Evolutionary conservation across 2,329 filamentous ascomycete species (phyloP), one percentile per base, ranked within the genome.

Genomic region (Talaromyces sp.): DNA sequence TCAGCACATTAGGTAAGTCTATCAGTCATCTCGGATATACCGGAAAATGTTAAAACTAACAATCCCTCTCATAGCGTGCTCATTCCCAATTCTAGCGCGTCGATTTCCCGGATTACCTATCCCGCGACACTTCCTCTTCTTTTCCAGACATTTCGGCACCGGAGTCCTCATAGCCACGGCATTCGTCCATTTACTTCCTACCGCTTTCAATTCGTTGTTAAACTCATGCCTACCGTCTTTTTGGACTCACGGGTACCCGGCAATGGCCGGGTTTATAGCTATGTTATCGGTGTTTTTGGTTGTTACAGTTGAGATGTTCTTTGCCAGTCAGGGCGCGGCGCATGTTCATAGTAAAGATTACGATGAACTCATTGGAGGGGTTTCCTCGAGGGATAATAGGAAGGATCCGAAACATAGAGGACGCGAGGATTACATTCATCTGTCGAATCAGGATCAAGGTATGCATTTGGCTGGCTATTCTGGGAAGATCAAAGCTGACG

Each of bases 281-380:
- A 94, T 96, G 90, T 77, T 88, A 10, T 88, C 90, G 11, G 90
- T 92, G n/a, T 83, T 96, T 66, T 81, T 90, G 3, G 93, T 97
- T 3, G 91, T 96, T 7, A 86, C 87, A 2, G 85, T 97, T 61
- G 94, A 98, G 77, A 96, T 95, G 80, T 92, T 93, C 75, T 89
- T 98, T 70, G 93, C 92, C 0, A 90, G 89, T 62, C 84, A 85
- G 73, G 87, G 87, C 5, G 86, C 86, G 9, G 82, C 82, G 16
- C 86, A 89, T 73, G 81, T 83, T 57, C 86, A 89, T 72, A 78
- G 80, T 13, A 81, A 76, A 37, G 84, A 84, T 66, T 85, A 84
- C 67, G 82, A 85, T 67, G 79, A 79, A 41, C 64, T 80, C 27
- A 79, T 79, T 52, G 69, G 72, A 33, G 73, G 73, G 31, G 66